phyloP scores from a whole-genome alignment of 1,284 basidiomycete genomes.

The Cyathus pygmaeus region DNA sequence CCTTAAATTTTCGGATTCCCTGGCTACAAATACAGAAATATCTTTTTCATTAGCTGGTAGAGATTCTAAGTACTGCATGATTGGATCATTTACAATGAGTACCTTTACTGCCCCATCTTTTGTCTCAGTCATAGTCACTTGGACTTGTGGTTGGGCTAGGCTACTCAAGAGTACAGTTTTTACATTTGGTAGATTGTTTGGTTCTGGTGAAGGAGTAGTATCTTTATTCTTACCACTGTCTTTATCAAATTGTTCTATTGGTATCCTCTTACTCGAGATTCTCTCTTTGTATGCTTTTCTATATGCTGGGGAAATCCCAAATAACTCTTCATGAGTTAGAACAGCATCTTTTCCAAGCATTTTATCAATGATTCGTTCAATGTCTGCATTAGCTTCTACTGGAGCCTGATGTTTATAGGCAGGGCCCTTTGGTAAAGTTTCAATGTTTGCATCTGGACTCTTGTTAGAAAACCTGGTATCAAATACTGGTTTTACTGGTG shows the following conservation, averaged over 20 bases:
- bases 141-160: background rate
- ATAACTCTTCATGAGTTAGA: background rate
- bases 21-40: slow-evolving; percentile 8
- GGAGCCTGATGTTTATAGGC: background rate
- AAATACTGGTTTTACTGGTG: background rate
- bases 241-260: background rate
- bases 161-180: background rate
- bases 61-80: slow-evolving; percentile 9
- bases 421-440: background rate
- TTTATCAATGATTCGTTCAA: background rate
- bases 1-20: slow-evolving; percentile 14
- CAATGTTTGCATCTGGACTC: background rate
- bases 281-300: background rate
- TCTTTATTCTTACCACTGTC: background rate
- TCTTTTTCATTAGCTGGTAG: slow-evolving; percentile 3
- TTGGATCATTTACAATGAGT: slow-evolving; percentile 8
- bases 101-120: background rate
- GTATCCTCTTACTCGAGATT: background rate
- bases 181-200: background rate
- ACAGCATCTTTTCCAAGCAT: background rate
- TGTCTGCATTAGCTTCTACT: background rate
- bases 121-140: background rate
- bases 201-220: background rate
- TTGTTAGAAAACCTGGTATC: background rate
- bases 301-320: background rate